Conservation (phyloP, 176 grass and related monocot genomes). For the Aegilops speltoides region DNA sequence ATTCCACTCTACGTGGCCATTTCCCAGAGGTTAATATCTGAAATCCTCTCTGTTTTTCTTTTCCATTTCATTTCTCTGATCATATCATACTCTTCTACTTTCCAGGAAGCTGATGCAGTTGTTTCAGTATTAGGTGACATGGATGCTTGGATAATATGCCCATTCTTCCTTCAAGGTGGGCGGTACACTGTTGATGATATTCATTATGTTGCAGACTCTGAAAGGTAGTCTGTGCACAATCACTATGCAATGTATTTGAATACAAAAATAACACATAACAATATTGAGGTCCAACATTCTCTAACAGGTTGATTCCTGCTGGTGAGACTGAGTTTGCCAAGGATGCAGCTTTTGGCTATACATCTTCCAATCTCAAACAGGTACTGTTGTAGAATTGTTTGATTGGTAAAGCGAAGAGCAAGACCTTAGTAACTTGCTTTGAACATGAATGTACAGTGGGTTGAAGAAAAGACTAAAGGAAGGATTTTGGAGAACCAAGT, state of each 20-base stretch:
- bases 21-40: constrained; percentile 74
- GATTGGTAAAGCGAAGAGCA: background rate
- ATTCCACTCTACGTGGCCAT: constrained; percentile 95
- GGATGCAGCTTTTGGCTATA: constrained; percentile 96
- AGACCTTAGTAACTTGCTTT: constrained; percentile 15
- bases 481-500: constrained; percentile 55
- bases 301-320: constrained; percentile 81
- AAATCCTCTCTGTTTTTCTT: background rate
- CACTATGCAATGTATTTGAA: constrained; percentile 23
- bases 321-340: constrained; percentile 95
- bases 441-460: constrained; percentile 65
- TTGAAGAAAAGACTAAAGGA: constrained; percentile 92
- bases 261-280: constrained; percentile 23
- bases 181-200: constrained; percentile 89
- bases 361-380: constrained; percentile 96
- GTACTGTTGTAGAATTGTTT: constrained; percentile 37
- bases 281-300: constrained; percentile 32
- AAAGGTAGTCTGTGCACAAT: constrained; percentile 55
- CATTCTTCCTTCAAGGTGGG: constrained; percentile 98
- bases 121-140: constrained; percentile 95
- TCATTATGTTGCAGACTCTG: constrained; percentile 86
- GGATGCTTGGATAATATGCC: constrained; percentile 99
- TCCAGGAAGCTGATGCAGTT: constrained; percentile 88
- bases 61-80: constrained; percentile 32
- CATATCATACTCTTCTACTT: constrained; percentile 30